Conservation (phyloP, 345 rosid genomes). For the Euclidium syriacum region DNA sequence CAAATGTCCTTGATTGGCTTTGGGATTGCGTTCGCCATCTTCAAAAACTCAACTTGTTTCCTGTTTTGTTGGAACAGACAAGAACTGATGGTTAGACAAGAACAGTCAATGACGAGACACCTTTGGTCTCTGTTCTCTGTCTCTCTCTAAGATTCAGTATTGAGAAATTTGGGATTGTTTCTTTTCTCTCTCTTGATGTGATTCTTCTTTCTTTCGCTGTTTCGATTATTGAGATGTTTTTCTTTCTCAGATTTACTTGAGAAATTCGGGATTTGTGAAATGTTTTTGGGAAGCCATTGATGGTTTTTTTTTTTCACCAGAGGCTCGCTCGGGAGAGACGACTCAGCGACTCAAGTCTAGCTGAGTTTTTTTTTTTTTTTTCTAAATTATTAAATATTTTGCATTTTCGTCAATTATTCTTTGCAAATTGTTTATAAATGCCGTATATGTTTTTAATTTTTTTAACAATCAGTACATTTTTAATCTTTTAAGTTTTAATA, state of each 20-base stretch:
- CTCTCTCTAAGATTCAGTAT: not conserved
- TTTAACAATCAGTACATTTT: too few species aligned
- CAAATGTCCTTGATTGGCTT: slow-evolving; percentile 18
- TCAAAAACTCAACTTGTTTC: not conserved
- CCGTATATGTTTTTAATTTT: too few species aligned
- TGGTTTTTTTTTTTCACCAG: not conserved
- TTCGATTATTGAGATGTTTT: not conserved
- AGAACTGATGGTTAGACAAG: not conserved
- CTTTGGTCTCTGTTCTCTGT: not conserved
- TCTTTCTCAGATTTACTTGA: not conserved
- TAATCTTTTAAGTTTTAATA: too few species aligned
- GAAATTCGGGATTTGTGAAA: not conserved
- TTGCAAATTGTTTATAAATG: too few species aligned
- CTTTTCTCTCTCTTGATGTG: not conserved
- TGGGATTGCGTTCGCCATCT: slow-evolving; percentile 12
- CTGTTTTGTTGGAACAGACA: not conserved
- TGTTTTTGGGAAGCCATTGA: slow-evolving; percentile 9
- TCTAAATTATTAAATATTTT: not conserved
- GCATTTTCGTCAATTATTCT: slow-evolving; percentile 1
- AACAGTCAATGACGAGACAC: too few species aligned
- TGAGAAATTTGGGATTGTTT: not conserved
- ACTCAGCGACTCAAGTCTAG: not conserved
- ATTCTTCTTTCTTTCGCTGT: not conserved
- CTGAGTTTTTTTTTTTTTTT: not conserved
- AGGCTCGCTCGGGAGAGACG: slow-evolving; percentile 7